A percentile compares a stretch with the other conserved stretches of the same genome.
Evolutionary conservation across 768 basidiomycete species (phyloP).

Genomic region (Leccinum subgranulosum): DNA sequence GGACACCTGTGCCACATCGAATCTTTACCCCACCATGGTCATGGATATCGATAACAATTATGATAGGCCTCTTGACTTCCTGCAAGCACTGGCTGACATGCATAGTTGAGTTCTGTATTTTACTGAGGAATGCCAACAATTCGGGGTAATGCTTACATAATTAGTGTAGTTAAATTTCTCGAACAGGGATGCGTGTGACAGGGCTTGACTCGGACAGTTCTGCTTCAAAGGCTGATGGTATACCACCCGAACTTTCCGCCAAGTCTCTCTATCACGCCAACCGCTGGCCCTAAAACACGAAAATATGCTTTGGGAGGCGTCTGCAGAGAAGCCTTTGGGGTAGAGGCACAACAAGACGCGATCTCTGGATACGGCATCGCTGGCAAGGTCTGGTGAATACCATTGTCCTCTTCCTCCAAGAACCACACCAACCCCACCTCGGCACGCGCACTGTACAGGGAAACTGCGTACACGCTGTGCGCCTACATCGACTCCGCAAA

Average conservation of each 20-base stretch:
- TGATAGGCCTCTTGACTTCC: not conserved
- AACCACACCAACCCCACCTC: not conserved
- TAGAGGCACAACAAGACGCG: constrained; percentile 47
- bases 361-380: constrained; percentile 80
- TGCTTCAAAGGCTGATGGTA: not conserved
- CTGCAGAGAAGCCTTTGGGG: constrained; percentile 23
- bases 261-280: constrained; percentile 40
- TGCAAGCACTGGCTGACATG: not conserved
- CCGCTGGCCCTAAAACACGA: not conserved
- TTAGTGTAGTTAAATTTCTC: no score
- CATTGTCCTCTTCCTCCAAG: constrained; percentile 12
- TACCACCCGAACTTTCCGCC: constrained; percentile 44
- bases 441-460: constrained; percentile 44
- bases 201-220: not conserved
- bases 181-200: no score
- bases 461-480: constrained; percentile 63
- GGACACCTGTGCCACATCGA: no score
- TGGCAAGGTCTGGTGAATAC: constrained; percentile 73
- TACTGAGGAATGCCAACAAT: not conserved
- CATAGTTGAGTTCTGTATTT: not conserved
- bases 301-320: not conserved
- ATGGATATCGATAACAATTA: not conserved
- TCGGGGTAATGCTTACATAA: no score
- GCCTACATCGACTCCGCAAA: constrained; percentile 46
- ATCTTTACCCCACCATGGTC: no score